A percentile compares a stretch with the other conserved stretches of the same genome.
phyloP scores from a whole-genome alignment of 371 early-diverging fungal species.

The Cokeromyces recurvatus region DNA sequence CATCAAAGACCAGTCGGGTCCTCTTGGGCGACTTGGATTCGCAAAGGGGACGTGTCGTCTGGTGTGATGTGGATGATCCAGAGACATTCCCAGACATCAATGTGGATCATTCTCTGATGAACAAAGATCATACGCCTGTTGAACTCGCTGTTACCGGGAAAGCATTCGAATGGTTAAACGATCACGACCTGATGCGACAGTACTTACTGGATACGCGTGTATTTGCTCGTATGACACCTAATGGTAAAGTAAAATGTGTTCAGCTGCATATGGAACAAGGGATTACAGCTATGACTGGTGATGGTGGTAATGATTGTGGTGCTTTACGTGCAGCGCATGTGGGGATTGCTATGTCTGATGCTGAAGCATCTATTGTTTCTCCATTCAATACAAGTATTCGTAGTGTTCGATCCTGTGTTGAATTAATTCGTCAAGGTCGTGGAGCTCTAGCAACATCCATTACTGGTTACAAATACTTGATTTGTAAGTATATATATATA shows the following conservation, averaged over 20 bases:
- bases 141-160: slow-evolving; percentile 74
- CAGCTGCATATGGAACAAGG: slow-evolving; percentile 70
- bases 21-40: slow-evolving; percentile 49
- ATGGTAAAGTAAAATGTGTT: slow-evolving; percentile 69
- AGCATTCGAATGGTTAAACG: slow-evolving; percentile 55
- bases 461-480: slow-evolving; percentile 70
- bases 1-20: slow-evolving; percentile 23
- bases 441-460: slow-evolving; percentile 75
- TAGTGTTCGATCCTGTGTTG: slow-evolving; percentile 67
- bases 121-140: slow-evolving; percentile 28
- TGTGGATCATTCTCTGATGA: slow-evolving; percentile 28
- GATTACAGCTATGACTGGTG: slow-evolving; percentile 90
- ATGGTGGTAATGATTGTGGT: slow-evolving; percentile 96
- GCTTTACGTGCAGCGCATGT: slow-evolving; percentile 90
- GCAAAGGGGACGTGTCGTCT: slow-evolving; percentile 24
- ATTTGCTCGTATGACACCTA: slow-evolving; percentile 79
- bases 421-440: slow-evolving; percentile 69
- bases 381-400: slow-evolving; percentile 76
- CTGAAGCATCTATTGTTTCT: slow-evolving; percentile 84
- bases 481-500: slow-evolving; percentile 37
- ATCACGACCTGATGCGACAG: slow-evolving; percentile 39
- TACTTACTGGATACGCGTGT: slow-evolving; percentile 57
- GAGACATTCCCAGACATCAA: slow-evolving; percentile 31
- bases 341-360: slow-evolving; percentile 85
- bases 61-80: slow-evolving; percentile 54